These are phyloP conservation scores for Amyloporia xantha DNA, from an alignment of 768 basidiomycete genomes.

Conservation along the genomic window DNA sequence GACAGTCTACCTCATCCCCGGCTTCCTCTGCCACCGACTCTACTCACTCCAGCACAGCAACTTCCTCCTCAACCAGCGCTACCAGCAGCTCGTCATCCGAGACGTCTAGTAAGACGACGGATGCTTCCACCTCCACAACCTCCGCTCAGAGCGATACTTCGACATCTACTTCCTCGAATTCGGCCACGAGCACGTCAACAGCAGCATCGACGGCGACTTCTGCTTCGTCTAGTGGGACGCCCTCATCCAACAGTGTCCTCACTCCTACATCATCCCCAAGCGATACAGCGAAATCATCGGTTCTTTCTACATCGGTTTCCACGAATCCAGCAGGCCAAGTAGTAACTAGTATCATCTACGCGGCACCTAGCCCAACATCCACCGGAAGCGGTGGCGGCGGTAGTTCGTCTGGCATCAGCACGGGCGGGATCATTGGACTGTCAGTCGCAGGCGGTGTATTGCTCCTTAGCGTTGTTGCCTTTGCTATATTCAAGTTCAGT, in stretches of 20 bases:
- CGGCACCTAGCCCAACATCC: slow-evolving; percentile 16
- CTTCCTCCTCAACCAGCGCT: neutral
- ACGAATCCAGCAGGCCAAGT: slow-evolving; percentile 27
- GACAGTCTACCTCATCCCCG: neutral
- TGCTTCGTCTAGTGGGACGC: neutral
- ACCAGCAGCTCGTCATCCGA: slow-evolving; percentile 1
- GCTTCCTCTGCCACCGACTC: slow-evolving; percentile 3
- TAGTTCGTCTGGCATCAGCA: slow-evolving; percentile 40
- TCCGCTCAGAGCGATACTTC: neutral
- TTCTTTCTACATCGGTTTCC: slow-evolving; percentile 12
- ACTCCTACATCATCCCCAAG: slow-evolving; percentile 7
- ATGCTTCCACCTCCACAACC: neutral
- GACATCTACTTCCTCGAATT: neutral
- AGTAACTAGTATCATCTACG: slow-evolving; percentile 20
- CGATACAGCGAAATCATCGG: slow-evolving; percentile 5
- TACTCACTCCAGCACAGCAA: neutral
- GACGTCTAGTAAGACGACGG: neutral
- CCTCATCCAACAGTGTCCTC: neutral
- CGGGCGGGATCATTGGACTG: slow-evolving; percentile 72
- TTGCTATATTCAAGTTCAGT: slow-evolving; percentile 84
- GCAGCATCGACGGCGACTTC: slow-evolving; percentile 1
- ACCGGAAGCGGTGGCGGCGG: slow-evolving; percentile 20
- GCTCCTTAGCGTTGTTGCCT: slow-evolving; percentile 59
- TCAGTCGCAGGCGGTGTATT: slow-evolving; percentile 79
- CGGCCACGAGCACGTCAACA: slow-evolving; percentile 2